Percentiles rank a stretch among this genome's conserved stretches.
phyloP scores from a whole-genome alignment of 805 yeast genomes.

The Debaryomyces hansenii region DNA sequence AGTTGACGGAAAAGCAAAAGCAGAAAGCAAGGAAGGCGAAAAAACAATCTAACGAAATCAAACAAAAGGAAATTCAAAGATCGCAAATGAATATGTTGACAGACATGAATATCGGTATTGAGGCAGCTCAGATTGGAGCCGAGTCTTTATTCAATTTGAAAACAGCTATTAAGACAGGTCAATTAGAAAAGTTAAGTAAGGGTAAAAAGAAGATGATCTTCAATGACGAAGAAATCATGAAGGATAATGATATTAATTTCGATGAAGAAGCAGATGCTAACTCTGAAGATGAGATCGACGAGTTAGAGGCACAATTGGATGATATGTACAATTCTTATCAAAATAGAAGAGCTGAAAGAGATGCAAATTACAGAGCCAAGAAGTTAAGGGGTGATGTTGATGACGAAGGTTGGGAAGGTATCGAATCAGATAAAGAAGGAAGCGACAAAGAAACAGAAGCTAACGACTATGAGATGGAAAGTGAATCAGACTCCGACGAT shows the following conservation, averaged over 20 bases:
- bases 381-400: conserved; percentile 72
- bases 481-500: conserved; percentile 58
- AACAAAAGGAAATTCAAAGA: conserved; percentile 84
- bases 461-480: conserved; percentile 46
- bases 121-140: conserved; percentile 79
- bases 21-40: conserved; percentile 75
- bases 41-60: conserved; percentile 75
- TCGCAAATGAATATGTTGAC: conserved; percentile 97
- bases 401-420: conserved; percentile 80
- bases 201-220: conserved; percentile 74
- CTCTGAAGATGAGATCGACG: conserved; percentile 55
- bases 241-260: conserved; percentile 58
- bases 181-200: conserved; percentile 65
- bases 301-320: conserved; percentile 79
- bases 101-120: conserved; percentile 89
- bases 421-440: conserved; percentile 46
- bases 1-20: conserved; percentile 69
- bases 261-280: conserved; percentile 32
- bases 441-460: conserved; percentile 31
- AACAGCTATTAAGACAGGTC: conserved; percentile 86
- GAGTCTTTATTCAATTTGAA: conserved; percentile 80
- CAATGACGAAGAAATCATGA: conserved; percentile 51
- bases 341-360: conserved; percentile 62
- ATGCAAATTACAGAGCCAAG: conserved; percentile 68
- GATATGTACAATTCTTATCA: conserved; percentile 76